Conservation (phyloP, 2,329 filamentous ascomycete genomes). For the Trichocomaceae sp. region DNA sequence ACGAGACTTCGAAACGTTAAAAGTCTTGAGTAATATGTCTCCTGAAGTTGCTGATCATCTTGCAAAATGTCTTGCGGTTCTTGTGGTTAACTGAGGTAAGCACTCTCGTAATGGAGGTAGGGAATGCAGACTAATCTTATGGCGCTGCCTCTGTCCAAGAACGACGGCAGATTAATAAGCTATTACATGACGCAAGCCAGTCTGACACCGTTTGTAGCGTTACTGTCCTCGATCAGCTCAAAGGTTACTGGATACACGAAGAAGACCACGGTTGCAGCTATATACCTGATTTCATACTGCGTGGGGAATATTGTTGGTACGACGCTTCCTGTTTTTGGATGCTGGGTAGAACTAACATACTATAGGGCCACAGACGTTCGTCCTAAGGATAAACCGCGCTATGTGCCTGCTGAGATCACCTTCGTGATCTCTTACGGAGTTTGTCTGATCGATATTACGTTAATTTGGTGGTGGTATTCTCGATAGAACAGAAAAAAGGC, state of each 20-base stretch:
- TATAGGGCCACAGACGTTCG: slow-evolving; percentile 52
- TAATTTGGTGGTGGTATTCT: slow-evolving; percentile 60
- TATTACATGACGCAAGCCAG: slow-evolving; percentile 60
- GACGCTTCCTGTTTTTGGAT: slow-evolving; percentile 16
- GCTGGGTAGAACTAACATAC: background rate
- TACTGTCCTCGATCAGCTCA: slow-evolving; percentile 56
- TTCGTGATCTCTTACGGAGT: slow-evolving; percentile 55
- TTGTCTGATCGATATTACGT: slow-evolving; percentile 49
- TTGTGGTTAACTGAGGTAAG: background rate
- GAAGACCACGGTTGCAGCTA: slow-evolving; percentile 47
- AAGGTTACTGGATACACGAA: slow-evolving; percentile 54
- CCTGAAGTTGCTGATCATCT: background rate
- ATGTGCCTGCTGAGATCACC: slow-evolving; percentile 58
- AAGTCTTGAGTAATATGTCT: background rate
- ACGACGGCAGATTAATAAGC: slow-evolving; percentile 53
- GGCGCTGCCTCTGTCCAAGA: slow-evolving; percentile 52
- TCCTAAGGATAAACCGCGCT: slow-evolving; percentile 51
- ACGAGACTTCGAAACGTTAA: background rate
- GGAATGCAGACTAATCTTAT: slow-evolving; percentile 35
- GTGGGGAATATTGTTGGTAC: slow-evolving; percentile 52
- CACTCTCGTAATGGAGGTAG: background rate
- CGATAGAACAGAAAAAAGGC: slow-evolving; percentile 56
- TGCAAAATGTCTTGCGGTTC: background rate
- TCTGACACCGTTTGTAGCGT: slow-evolving; percentile 57
- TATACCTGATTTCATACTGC: slow-evolving; percentile 44